Base-by-base conservation (phyloP, 441 rosid species). In the Macaranga tanarius region DNA sequence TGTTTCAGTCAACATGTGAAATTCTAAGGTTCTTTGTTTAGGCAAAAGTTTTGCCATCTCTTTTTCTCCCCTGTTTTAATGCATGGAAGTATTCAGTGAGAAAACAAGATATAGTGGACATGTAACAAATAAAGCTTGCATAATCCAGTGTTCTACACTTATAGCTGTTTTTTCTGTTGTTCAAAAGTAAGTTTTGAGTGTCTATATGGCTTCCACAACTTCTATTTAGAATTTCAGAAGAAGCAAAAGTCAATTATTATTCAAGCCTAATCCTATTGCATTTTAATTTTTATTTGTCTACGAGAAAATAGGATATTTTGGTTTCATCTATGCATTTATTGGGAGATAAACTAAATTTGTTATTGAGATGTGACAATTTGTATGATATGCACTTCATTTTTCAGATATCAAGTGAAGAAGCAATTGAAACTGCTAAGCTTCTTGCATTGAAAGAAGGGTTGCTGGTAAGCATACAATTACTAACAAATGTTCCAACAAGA, bases 391-490 rank as follows among this genome's bases (percentile, higher is more conserved):
- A 8, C 17, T 0, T 62, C 61, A 20, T 17, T 54, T 34, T 55
- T 72, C 85, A 92, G 98, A 61, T 91, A 70, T 86, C 97, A 52
- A 91, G 98, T 52, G 93, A 91, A 22, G 95, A 89, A 81, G 81
- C 98, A 71, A 86, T 93, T 76, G 97, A 93, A 83, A 87, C 83
- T 12, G 97, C 98, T 44, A 88, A 85, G 83, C 85, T 75, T 63
- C 85, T 93, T 45, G 97, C 98, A 64, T 73, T 93, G 66, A 85
- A 85, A 77, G 98, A 93, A 89, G 98, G 98, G 47, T 79, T 93
- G 87, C 85, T 93, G 86, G 98, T 91, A 79, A 82, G 70, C 55
- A 23, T 6, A 22, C n/a, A 56, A 7, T 70, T 58, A 16, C 1
- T 20, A 25, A 23, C 19, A 11, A 31, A 9, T 45, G 51, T 17